phyloP scores from a whole-genome alignment of 345 rosid genomes.

The Noccaea bulbosa region DNA sequence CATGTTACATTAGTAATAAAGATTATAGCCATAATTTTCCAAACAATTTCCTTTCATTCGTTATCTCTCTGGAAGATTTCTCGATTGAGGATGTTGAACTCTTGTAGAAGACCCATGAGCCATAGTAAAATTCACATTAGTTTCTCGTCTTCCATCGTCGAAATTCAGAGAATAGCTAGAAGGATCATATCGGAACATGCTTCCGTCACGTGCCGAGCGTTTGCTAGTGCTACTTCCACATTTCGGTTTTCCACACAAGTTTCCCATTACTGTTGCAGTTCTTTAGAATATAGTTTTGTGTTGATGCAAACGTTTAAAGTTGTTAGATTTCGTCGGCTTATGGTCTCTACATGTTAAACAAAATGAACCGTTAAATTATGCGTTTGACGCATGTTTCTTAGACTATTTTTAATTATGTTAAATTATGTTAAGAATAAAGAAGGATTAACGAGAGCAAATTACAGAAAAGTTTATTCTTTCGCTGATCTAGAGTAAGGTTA shows the following conservation, averaged over 20 bases:
- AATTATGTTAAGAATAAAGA: no score
- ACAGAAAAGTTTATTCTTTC: no score
- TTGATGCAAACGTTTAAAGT: background rate
- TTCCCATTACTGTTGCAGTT: slow-evolving; percentile 31
- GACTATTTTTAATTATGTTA: no score
- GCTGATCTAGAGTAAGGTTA: no score
- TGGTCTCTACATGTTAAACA: background rate
- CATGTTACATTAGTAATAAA: background rate
- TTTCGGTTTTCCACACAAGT: slow-evolving; percentile 23
- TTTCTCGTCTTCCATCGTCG: slow-evolving; percentile 30
- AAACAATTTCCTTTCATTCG: background rate
- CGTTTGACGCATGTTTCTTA: background rate
- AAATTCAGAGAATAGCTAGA: slow-evolving; percentile 29
- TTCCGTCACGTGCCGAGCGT: background rate
- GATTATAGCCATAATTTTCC: background rate
- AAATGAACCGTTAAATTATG: background rate
- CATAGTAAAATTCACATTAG: background rate
- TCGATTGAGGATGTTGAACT: background rate
- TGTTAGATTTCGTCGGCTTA: background rate
- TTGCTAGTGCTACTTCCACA: background rate
- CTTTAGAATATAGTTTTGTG: background rate
- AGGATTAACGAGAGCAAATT: no score
- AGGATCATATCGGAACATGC: slow-evolving; percentile 39
- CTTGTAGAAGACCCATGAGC: background rate
- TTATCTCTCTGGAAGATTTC: background rate